A percentile compares a stretch with the other conserved stretches of the same genome.
phyloP scores from a whole-genome alignment of 2,329 filamentous ascomycete species.

The Aspergillus caelatus region DNA sequence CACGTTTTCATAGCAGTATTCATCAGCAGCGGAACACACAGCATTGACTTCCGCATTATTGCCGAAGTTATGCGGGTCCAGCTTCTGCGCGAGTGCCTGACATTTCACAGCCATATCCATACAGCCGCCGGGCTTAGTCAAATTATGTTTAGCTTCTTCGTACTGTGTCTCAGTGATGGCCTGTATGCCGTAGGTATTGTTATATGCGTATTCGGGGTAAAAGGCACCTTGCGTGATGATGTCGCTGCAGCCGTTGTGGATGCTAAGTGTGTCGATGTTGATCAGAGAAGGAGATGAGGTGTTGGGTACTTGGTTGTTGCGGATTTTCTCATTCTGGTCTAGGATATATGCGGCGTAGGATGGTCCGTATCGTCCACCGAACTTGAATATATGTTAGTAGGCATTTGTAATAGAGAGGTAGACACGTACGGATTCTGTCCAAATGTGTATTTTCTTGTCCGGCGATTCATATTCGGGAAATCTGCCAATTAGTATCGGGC shows the following conservation, averaged over 20 bases:
- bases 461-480: conserved; percentile 41
- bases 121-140: conserved; percentile 1
- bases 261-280: conserved; percentile 65
- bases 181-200: conserved; percentile 62
- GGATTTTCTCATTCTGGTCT: conserved; percentile 57
- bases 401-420: neutral
- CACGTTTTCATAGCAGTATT: conserved; percentile 1
- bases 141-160: neutral
- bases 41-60: conserved; percentile 2
- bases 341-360: conserved; percentile 62
- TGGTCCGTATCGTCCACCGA: conserved; percentile 69
- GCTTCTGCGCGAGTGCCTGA: neutral
- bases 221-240: conserved; percentile 56
- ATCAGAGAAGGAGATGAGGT: conserved; percentile 36
- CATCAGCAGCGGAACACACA: neutral
- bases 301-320: neutral
- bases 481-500: conserved; percentile 43
- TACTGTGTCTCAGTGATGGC: conserved; percentile 42
- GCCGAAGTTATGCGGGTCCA: conserved; percentile 2
- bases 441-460: conserved; percentile 1
- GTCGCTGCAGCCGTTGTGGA: conserved; percentile 73
- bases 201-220: conserved; percentile 45
- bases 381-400: neutral
- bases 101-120: conserved; percentile 3
- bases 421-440: neutral